Conservation (phyloP, 2,329 filamentous ascomycete genomes). For the Talaromyces verruculosus region DNA sequence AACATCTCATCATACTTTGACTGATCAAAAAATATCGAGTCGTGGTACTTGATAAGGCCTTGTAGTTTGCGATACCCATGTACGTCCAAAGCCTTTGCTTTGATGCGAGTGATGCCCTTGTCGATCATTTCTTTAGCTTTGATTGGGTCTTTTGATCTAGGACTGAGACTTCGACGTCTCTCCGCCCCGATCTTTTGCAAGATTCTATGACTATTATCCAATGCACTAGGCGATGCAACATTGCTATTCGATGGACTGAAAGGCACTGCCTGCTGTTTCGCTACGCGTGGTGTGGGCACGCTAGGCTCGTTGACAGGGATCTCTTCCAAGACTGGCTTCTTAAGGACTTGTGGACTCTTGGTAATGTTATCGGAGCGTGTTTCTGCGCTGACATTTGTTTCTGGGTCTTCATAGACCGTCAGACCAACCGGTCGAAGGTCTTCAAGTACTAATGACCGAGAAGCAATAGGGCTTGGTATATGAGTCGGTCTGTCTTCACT, state of each 20-base stretch:
- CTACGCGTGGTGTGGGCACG: slow-evolving; percentile 26
- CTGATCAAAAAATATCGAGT: slow-evolving; percentile 37
- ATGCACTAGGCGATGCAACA: background rate
- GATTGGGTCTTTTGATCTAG: slow-evolving; percentile 40
- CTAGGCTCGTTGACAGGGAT: slow-evolving; percentile 41
- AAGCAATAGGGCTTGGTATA: slow-evolving; percentile 18
- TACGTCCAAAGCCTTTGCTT: slow-evolving; percentile 39
- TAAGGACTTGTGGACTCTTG: slow-evolving; percentile 9
- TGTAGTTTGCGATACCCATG: slow-evolving; percentile 47
- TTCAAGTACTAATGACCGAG: slow-evolving; percentile 16
- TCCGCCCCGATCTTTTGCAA: slow-evolving; percentile 37
- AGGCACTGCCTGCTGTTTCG: slow-evolving; percentile 26
- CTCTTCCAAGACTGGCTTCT: slow-evolving; percentile 36
- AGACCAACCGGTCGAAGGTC: slow-evolving; percentile 26
- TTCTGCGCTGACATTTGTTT: slow-evolving; percentile 31
- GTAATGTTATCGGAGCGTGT: slow-evolving; percentile 19
- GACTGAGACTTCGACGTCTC: slow-evolving; percentile 37
- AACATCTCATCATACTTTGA: slow-evolving; percentile 41
- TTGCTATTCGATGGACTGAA: slow-evolving; percentile 7
- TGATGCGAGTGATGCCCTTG: slow-evolving; percentile 40
- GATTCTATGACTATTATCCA: slow-evolving; percentile 27
- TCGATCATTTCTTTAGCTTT: slow-evolving; percentile 41
- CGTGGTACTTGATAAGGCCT: slow-evolving; percentile 40
- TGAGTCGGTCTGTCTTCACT: slow-evolving; percentile 19
- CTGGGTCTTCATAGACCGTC: slow-evolving; percentile 56